Evolutionary conservation across 352 stramenopile species (phyloP).

Genomic region (Pythium plurisporium): DNA sequence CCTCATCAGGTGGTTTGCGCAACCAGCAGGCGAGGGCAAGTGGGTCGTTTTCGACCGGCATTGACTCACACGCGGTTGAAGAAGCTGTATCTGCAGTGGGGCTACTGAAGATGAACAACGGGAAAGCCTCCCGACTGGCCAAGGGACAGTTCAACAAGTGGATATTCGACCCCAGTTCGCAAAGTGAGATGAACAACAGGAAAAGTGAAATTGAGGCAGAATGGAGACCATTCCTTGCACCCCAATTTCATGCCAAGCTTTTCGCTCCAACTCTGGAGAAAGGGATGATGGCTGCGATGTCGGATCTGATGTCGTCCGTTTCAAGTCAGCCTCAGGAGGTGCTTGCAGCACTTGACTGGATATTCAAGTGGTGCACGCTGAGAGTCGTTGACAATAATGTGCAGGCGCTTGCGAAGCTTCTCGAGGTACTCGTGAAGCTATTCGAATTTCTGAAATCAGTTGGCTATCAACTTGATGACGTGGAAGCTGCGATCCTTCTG

Average conservation of each 20-base stretch:
- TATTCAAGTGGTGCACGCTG: constrained; percentile 84
- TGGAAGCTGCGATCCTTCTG: constrained; percentile 77
- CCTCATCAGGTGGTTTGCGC: not conserved
- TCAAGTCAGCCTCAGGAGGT: constrained; percentile 64
- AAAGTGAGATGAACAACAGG: constrained; percentile 58
- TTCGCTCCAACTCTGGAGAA: constrained; percentile 80
- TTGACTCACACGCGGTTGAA: constrained; percentile 9
- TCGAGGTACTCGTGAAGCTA: constrained; percentile 78
- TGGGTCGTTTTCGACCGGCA: constrained; percentile 27
- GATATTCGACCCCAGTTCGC: constrained; percentile 73
- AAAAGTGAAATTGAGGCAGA: constrained; percentile 75
- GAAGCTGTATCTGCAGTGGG: constrained; percentile 20
- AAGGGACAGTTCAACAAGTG: constrained; percentile 80
- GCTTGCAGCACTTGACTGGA: constrained; percentile 58
- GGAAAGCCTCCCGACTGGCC: constrained; percentile 49
- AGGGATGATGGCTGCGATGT: constrained; percentile 76
- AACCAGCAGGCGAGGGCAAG: constrained; percentile 12
- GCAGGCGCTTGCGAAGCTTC: constrained; percentile 73
- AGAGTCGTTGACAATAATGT: constrained; percentile 88
- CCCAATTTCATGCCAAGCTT: constrained; percentile 69
- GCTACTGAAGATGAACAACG: constrained; percentile 62
- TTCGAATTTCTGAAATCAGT: constrained; percentile 72
- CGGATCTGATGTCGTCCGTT: constrained; percentile 65
- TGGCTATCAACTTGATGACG: constrained; percentile 70
- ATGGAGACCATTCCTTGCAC: constrained; percentile 66